Evolutionary conservation across 2,329 filamentous ascomycete species (phyloP).

Genomic region (Trichoderma oligosporum): DNA sequence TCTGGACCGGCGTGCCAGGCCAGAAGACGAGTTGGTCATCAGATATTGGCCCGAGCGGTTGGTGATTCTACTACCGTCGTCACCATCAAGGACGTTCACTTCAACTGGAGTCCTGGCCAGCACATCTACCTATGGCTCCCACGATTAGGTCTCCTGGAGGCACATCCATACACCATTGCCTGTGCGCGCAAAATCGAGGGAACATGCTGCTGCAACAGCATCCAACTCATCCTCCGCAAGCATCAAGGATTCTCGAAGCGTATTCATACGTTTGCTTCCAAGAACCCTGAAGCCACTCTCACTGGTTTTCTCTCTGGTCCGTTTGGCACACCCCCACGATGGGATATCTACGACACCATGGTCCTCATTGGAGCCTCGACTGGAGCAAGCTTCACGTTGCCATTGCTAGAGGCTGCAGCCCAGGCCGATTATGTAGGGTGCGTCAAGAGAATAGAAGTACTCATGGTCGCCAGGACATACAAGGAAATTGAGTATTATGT

Average conservation of each 20-base stretch:
- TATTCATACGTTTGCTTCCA: conserved; percentile 45
- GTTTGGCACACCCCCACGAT: conserved; percentile 52
- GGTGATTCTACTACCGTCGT: conserved; percentile 53
- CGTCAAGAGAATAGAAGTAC: conserved; percentile 50
- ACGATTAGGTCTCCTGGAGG: conserved; percentile 49
- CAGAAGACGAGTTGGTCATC: conserved; percentile 49
- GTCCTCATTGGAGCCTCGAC: conserved; percentile 60
- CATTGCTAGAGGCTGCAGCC: conserved; percentile 55
- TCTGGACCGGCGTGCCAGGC: conserved; percentile 44
- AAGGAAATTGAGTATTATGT: conserved; percentile 56
- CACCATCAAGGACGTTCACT: conserved; percentile 57
- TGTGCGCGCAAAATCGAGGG: conserved; percentile 48
- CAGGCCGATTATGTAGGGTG: conserved; percentile 42
- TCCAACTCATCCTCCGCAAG: conserved; percentile 55
- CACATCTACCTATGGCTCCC: conserved; percentile 61
- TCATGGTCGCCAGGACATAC: conserved; percentile 49
- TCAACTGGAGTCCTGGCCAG: conserved; percentile 57
- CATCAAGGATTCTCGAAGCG: conserved; percentile 56
- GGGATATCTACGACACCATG: conserved; percentile 57
- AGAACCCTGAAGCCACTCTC: conserved; percentile 32
- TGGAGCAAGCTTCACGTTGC: conserved; percentile 58
- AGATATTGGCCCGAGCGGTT: conserved; percentile 46
- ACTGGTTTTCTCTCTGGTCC: conserved; percentile 51
- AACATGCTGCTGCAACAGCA: conserved; percentile 54
- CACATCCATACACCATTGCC: conserved; percentile 61